Percentiles rank a stretch among this genome's conserved stretches.
Conservation (phyloP, 495 filamentous ascomycete species). For the Neurospora sublineolata region DNA sequence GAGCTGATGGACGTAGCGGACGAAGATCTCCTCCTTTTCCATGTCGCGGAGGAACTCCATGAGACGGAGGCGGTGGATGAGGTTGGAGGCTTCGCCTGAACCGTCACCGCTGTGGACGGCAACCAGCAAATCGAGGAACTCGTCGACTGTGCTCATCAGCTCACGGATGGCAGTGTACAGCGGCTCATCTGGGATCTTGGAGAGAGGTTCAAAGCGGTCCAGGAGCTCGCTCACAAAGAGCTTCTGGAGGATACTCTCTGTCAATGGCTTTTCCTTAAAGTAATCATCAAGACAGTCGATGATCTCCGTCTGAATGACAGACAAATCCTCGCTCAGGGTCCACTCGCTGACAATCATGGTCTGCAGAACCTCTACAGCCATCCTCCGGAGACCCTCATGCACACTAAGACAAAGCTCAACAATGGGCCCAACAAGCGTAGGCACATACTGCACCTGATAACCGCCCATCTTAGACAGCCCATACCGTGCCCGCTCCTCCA, state of each 20-base stretch:
- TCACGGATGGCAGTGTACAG: slow-evolving; percentile 65
- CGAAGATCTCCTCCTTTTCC: slow-evolving; percentile 94
- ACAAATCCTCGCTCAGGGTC: slow-evolving; percentile 89
- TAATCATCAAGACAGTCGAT: slow-evolving; percentile 89
- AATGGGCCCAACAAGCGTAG: slow-evolving; percentile 78
- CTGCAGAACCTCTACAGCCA: slow-evolving; percentile 85
- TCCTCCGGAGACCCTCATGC: slow-evolving; percentile 78
- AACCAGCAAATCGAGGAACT: slow-evolving; percentile 81
- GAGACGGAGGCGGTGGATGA: slow-evolving; percentile 75
- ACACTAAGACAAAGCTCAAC: slow-evolving; percentile 92
- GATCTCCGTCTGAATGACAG: slow-evolving; percentile 88
- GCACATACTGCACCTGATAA: slow-evolving; percentile 97
- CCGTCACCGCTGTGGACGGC: slow-evolving; percentile 80
- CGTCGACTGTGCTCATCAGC: slow-evolving; percentile 73
- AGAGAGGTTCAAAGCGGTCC: slow-evolving; percentile 63
- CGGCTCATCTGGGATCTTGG: slow-evolving; percentile 53
- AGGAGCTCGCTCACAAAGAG: slow-evolving; percentile 81
- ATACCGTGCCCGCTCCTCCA: slow-evolving; percentile 61
- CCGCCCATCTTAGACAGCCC: slow-evolving; percentile 79
- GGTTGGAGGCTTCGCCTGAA: slow-evolving; percentile 61
- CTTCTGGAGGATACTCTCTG: slow-evolving; percentile 82
- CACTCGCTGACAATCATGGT: slow-evolving; percentile 98
- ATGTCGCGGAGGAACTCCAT: slow-evolving; percentile 97
- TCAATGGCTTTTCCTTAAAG: slow-evolving; percentile 79
- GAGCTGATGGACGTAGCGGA: slow-evolving; percentile 91